A percentile compares a stretch with the other conserved stretches of the same genome.
phyloP scores from a whole-genome alignment of 768 basidiomycete genomes.

The Trametes meyenii region DNA sequence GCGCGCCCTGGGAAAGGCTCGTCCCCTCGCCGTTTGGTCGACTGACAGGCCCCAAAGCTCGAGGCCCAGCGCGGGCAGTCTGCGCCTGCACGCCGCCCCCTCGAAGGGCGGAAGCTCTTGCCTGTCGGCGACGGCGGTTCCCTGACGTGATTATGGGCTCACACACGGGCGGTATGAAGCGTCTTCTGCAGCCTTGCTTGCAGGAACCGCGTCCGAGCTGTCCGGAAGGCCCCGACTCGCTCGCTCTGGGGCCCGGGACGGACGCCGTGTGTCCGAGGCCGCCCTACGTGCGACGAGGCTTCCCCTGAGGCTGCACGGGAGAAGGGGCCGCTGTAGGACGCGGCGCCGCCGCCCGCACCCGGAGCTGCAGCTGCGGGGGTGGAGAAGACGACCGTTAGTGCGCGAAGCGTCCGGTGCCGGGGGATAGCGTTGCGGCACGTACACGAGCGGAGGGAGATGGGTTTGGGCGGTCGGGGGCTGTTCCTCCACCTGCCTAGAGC shows the following conservation, averaged over 20 bases:
- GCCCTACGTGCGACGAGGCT: too few relatives aligned
- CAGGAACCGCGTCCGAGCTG: too few relatives aligned
- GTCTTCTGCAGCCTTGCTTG: not conserved
- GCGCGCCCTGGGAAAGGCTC: not conserved
- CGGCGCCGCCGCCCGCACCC: not conserved
- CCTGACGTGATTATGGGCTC: not conserved
- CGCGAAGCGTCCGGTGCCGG: conserved; percentile 6
- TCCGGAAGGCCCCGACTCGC: too few relatives aligned
- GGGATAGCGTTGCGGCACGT: conserved; percentile 9
- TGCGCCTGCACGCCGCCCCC: not conserved
- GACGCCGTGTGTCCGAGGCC: too few relatives aligned
- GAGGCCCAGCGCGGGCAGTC: not conserved
- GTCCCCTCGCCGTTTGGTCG: not conserved
- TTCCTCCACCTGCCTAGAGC: not conserved
- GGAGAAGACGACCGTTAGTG: not conserved
- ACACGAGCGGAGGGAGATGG: not conserved
- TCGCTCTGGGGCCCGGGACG: too few relatives aligned
- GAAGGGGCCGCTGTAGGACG: not conserved
- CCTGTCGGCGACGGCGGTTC: not conserved
- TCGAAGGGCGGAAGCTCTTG: not conserved
- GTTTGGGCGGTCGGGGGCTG: not conserved
- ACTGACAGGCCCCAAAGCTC: not conserved
- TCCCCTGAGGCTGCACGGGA: too few relatives aligned
- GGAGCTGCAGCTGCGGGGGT: too few relatives aligned
- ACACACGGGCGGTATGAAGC: not conserved